These are phyloP conservation scores for Exophiala aquamarina DNA, from an alignment of 2,329 filamentous ascomycete species.

Conservation along the genomic window DNA sequence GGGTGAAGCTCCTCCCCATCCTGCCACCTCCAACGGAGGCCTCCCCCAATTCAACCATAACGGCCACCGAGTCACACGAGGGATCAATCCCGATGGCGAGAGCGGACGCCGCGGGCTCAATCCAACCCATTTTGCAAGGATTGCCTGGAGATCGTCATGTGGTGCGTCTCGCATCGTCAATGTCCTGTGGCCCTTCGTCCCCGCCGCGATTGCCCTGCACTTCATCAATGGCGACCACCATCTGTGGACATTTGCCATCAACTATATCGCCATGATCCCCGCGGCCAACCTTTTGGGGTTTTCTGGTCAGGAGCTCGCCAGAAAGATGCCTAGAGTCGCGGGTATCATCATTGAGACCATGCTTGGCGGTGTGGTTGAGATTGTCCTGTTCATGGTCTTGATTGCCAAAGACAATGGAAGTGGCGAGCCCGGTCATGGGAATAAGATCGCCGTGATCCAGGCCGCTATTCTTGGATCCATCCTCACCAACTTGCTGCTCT, in stretches of 20 bases:
- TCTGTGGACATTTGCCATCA: slow-evolving; percentile 66
- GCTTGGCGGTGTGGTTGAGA: slow-evolving; percentile 73
- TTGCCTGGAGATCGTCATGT: slow-evolving; percentile 65
- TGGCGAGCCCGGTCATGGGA: slow-evolving; percentile 26
- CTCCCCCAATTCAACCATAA: slow-evolving; percentile 25
- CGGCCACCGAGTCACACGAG: slow-evolving; percentile 34
- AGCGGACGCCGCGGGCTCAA: slow-evolving; percentile 68
- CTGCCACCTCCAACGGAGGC: slow-evolving; percentile 7
- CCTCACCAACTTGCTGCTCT: slow-evolving; percentile 76
- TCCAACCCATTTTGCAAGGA: slow-evolving; percentile 61
- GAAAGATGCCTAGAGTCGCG: slow-evolving; percentile 72
- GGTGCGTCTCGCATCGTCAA: slow-evolving; percentile 66
- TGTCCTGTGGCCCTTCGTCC: slow-evolving; percentile 72
- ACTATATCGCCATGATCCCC: slow-evolving; percentile 76
- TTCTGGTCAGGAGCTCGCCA: slow-evolving; percentile 67
- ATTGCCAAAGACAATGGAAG: slow-evolving; percentile 46
- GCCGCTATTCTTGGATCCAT: slow-evolving; percentile 82
- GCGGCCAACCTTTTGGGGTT: slow-evolving; percentile 75
- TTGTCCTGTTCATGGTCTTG: slow-evolving; percentile 77
- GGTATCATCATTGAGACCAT: slow-evolving; percentile 50
- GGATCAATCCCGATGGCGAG: slow-evolving; percentile 58
- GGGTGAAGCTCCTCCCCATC: slow-evolving; percentile 1
- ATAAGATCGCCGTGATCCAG: slow-evolving; percentile 65
- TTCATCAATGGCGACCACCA: slow-evolving; percentile 58
- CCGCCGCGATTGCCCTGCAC: slow-evolving; percentile 66